Base-by-base conservation (phyloP, 2,329 filamentous ascomycete species). In the Claviceps sp. region DNA sequence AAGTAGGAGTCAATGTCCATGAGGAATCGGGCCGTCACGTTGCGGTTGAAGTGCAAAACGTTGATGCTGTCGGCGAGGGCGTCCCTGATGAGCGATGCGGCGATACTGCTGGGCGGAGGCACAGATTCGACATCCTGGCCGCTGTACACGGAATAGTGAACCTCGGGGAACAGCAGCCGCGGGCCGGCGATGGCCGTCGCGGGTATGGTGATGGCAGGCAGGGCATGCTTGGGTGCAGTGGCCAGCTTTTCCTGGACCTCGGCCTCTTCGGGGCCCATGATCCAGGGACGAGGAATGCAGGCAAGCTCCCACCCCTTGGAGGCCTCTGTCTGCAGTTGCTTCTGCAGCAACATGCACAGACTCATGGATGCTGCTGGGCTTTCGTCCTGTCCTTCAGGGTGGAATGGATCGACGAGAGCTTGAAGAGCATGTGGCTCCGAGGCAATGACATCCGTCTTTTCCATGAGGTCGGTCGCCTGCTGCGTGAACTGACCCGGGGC, bases 1-100 rank as follows among this genome's bases (percentile, higher is more conserved):
- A 95, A 98, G 70, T 93, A 98, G 67, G 87, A 94, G 67, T 98
- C 93, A 38, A 96, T 76, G 61, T 97, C 90, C 61, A 96, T 95
- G 38, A 98, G 72, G 60, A 89, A 93, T 53, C 89, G 88, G 41
- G 93, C 91, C 0, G 87, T 85, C 37, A 84, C 79, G 60, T 89
- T 87, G 55, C 93, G 84, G 68, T 97, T 98, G 72, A 89, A 95
- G 70, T 97, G 81, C 16, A 98, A 76, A 49, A 89, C 84, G 64
- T 96, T 96, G 69, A 98, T 93, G 0, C 90, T 96, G 65, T 98
- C 93, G 41, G 88, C 77, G 52, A 97, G 77, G 0, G 82, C 82
- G 65, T 98, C 93, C 47, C 93, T 82, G 53, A 98, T 77, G 41
- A 98, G 71, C 6, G 85, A 89, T 1, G 89, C 83, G 1, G 90